These are phyloP conservation scores for Penium margaritaceum DNA, from an alignment of 139 green algal genomes.

Conservation along the genomic window DNA sequence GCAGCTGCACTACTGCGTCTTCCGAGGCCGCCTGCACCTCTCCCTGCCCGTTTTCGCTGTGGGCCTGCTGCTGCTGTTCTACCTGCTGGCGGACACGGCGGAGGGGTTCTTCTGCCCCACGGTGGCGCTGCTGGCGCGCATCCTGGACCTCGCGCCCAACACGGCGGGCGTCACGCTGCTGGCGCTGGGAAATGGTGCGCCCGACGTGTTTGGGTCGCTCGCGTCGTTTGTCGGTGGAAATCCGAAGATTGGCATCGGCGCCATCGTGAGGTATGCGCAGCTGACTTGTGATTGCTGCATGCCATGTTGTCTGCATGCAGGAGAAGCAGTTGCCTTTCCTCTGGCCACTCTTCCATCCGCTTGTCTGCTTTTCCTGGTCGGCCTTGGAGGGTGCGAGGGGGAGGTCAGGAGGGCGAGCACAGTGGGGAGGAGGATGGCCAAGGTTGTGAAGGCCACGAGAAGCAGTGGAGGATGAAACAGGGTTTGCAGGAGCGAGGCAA, in stretches of 20 bases:
- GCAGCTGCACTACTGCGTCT: conserved; percentile 35
- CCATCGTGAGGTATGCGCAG: conserved; percentile 15
- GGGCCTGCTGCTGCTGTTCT: conserved; percentile 37
- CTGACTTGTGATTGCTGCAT: neutral
- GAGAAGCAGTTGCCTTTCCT: no score
- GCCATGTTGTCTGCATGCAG: neutral
- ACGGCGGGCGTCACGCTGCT: conserved; percentile 51
- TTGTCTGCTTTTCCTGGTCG: neutral
- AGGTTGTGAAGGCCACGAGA: no score
- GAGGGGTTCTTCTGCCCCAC: conserved; percentile 48
- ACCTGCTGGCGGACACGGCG: conserved; percentile 46
- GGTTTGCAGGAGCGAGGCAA: no score
- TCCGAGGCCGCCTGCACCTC: neutral
- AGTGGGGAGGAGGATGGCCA: neutral
- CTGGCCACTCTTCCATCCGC: no score
- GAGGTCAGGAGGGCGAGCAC: neutral
- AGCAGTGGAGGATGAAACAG: no score
- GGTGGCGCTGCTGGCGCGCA: conserved; percentile 27
- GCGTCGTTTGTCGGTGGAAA: conserved; percentile 38
- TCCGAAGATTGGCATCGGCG: conserved; percentile 34
- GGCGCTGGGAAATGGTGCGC: conserved; percentile 51
- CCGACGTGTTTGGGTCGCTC: conserved; percentile 50
- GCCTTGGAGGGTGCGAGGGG: neutral
- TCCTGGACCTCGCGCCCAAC: conserved; percentile 40
- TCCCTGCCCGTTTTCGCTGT: conserved; percentile 18